Conservation (phyloP, 2,329 filamentous ascomycete genomes). For the Aspergillus tamarii region DNA sequence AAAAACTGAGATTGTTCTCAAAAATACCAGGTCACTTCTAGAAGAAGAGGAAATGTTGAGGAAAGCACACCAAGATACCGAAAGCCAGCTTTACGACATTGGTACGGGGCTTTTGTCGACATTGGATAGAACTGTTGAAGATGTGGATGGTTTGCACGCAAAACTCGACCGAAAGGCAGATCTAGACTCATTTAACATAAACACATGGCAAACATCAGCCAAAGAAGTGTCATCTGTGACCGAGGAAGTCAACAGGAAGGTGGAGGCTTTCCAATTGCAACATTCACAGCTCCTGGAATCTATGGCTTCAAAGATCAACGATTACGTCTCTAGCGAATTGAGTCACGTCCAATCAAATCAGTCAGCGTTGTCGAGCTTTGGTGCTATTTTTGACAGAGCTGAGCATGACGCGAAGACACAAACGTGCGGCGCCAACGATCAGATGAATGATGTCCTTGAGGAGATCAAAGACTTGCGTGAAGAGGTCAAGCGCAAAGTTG, state of each 20-base stretch:
- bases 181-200: slow-evolving; percentile 76
- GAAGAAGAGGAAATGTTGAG: slow-evolving; percentile 78
- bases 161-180: slow-evolving; percentile 87
- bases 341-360: slow-evolving; percentile 71
- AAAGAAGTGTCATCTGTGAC: slow-evolving; percentile 77
- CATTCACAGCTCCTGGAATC: slow-evolving; percentile 71
- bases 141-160: slow-evolving; percentile 79
- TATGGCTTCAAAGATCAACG: slow-evolving; percentile 72
- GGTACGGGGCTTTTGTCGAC: slow-evolving; percentile 78
- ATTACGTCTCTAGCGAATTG: slow-evolving; percentile 76
- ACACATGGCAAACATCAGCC: slow-evolving; percentile 77
- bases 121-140: slow-evolving; percentile 73
- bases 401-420: slow-evolving; percentile 65
- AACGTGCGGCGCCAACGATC: slow-evolving; percentile 65
- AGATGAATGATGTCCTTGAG: slow-evolving; percentile 88
- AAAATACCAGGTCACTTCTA: slow-evolving; percentile 73
- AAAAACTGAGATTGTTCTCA: slow-evolving; percentile 83
- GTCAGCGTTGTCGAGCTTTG: slow-evolving; percentile 69
- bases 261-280: slow-evolving; percentile 71
- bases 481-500: slow-evolving; percentile 82
- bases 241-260: slow-evolving; percentile 71
- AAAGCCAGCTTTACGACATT: slow-evolving; percentile 72
- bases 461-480: slow-evolving; percentile 90
- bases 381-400: slow-evolving; percentile 68
- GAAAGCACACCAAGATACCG: slow-evolving; percentile 83